These are phyloP conservation scores for Alternaria incomplexa DNA, from an alignment of 2,329 filamentous ascomycete species.

Conservation along the genomic window DNA sequence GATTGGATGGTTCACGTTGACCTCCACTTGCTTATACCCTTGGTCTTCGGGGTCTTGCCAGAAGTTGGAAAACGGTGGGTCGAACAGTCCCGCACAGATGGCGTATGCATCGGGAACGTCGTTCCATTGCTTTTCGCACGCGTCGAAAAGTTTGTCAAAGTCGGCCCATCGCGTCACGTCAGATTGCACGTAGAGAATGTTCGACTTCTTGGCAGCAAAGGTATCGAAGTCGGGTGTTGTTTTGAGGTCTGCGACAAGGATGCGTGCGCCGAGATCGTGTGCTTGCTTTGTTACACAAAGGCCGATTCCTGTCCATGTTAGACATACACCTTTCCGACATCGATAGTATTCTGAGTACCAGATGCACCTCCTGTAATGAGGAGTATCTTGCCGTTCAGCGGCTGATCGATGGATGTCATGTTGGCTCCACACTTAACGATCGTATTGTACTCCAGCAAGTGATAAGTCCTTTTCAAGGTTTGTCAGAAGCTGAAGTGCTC, in stretches of 20 bases:
- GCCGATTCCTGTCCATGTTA: constrained; percentile 37
- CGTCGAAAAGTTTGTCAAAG: constrained; percentile 31
- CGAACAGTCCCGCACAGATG: constrained; percentile 41
- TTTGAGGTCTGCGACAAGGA: constrained; percentile 36
- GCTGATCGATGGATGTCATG: constrained; percentile 34
- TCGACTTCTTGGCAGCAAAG: constrained; percentile 23
- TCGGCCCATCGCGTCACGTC: constrained; percentile 38
- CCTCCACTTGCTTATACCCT: constrained; percentile 36
- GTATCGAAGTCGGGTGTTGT: constrained; percentile 27
- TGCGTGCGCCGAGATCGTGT: constrained; percentile 24
- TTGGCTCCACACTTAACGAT: background rate
- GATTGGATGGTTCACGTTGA: constrained; percentile 41
- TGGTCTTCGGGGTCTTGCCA: constrained; percentile 39
- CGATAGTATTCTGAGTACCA: constrained; percentile 16
- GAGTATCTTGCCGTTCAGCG: constrained; percentile 40
- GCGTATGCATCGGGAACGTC: constrained; percentile 43
- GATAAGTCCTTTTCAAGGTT: background rate
- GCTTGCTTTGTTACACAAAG: constrained; percentile 39
- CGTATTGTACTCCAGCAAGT: background rate
- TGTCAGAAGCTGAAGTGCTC: background rate
- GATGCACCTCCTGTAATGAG: constrained; percentile 47
- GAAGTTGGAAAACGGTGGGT: constrained; percentile 38
- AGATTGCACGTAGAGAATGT: constrained; percentile 35
- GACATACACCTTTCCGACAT: background rate
- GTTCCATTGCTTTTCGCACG: constrained; percentile 35